Percentiles rank a stretch among this genome's conserved stretches.
These are phyloP conservation scores for Barnettozyma sucrosica DNA, from an alignment of 805 yeast genomes.

Conservation along the genomic window DNA sequence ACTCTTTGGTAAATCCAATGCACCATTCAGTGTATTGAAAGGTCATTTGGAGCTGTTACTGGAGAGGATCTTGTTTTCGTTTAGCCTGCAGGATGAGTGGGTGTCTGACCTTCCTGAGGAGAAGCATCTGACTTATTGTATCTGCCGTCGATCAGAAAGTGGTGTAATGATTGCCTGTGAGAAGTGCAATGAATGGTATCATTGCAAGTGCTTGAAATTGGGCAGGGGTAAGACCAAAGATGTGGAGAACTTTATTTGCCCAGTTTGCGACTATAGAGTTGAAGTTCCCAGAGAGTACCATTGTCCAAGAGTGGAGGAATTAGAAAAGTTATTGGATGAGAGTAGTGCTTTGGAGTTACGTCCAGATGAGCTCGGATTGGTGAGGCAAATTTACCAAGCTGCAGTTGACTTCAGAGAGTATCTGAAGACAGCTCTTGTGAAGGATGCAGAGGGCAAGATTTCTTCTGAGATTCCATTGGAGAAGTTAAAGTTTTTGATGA, in stretches of 20 bases:
- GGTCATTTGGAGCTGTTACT: conserved; percentile 24
- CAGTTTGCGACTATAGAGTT: conserved; percentile 42
- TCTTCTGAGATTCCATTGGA: conserved; percentile 17
- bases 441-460: conserved; percentile 19
- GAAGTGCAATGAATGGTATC: conserved; percentile 67
- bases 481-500: conserved; percentile 36
- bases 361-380: conserved; percentile 30
- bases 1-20: conserved; percentile 32
- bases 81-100: conserved; percentile 26
- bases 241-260: conserved; percentile 42
- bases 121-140: conserved; percentile 39
- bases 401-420: conserved; percentile 20
- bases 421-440: conserved; percentile 14
- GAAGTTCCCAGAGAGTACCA: conserved; percentile 28
- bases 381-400: conserved; percentile 16
- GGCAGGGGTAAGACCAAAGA: conserved; percentile 28
- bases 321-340: conserved; percentile 25
- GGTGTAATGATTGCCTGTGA: conserved; percentile 71
- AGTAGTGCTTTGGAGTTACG: conserved; percentile 26
- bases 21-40: conserved; percentile 27
- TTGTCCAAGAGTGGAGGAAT: conserved; percentile 31
- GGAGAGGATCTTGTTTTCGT: conserved; percentile 18
- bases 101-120: conserved; percentile 8
- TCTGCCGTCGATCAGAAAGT: conserved; percentile 55
- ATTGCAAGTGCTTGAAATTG: conserved; percentile 48